Base-by-base conservation (phyloP, 164 flowering plant species). In the Annona squamosa region DNA sequence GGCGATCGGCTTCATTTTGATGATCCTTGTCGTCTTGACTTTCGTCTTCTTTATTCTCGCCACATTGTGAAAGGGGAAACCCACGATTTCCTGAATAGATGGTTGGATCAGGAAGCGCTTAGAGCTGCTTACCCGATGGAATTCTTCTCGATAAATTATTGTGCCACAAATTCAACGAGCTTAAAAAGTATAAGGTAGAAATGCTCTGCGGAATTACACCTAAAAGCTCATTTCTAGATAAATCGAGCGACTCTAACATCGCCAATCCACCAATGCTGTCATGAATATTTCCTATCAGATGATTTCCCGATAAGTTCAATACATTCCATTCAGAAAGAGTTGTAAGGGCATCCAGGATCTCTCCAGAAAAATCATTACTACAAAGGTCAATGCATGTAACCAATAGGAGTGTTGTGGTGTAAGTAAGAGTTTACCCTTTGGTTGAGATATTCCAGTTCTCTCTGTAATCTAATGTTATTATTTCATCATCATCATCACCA, bases 81-180 rank as follows among this genome's bases (percentile, higher is more conserved):
- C 78, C 78, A 68, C 78, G 72, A 26, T 76, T 76, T 46, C 68
- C 69, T 46, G 6, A 3, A 46, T 77, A 77, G 7, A 69, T 77
- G 52, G 76, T 64, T 56, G 67, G 68, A 13, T 77, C 72, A 69
- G 42, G 17, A 2, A 75, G 48, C 10, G 67, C 72, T 10, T 46
- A 67, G 6, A 79, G 68, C 48, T 78, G 81, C 69, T 63, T 62
- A 5, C 73, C 71, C 2, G 73, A 17, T 57, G 81, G 81, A 48
- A 79, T 76, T 65, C 46, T 46, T 13, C 78, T 78, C 13, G 76
- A 63, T 9, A 75, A 48, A 45, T 72, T 79, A 71, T 79, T 76
- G 19, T 70, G 46, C 18, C 77, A 79, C 71, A 79, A 61, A 65
- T 79, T 76, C 66, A 79, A 67, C 63, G 61, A 69, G 73, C 48